Percentiles rank a stretch among this genome's conserved stretches.
These are phyloP conservation scores for Penicillium waksmanii DNA, from an alignment of 495 filamentous ascomycete genomes.

Conservation along the genomic window DNA sequence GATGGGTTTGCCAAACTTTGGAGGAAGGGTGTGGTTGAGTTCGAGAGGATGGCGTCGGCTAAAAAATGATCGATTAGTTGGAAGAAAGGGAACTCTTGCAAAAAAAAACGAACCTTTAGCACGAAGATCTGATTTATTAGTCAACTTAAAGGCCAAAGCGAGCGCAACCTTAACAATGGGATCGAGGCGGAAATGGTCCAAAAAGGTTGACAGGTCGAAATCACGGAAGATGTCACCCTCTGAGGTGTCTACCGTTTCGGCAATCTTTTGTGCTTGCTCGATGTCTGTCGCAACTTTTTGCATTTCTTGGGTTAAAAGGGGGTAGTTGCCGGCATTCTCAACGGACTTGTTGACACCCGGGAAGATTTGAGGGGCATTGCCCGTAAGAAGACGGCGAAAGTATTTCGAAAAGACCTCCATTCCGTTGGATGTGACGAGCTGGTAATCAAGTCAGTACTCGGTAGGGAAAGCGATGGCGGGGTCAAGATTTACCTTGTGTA, in stretches of 20 bases:
- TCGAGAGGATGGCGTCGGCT: conserved; percentile 80
- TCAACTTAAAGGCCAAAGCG: conserved; percentile 83
- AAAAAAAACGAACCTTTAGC: conserved; percentile 71
- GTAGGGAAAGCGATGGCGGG: background rate
- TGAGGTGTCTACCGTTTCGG: conserved; percentile 84
- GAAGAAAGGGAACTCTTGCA: background rate
- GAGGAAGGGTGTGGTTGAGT: conserved; percentile 74
- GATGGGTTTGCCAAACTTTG: conserved; percentile 64
- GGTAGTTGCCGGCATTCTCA: conserved; percentile 77
- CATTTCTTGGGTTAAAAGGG: conserved; percentile 80
- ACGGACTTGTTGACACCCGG: conserved; percentile 69
- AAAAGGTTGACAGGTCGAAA: conserved; percentile 89
- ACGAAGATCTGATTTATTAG: conserved; percentile 75
- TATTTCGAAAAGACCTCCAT: conserved; percentile 96
- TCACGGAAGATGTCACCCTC: conserved; percentile 91
- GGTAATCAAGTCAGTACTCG: conserved; percentile 19
- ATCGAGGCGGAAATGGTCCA: conserved; percentile 92
- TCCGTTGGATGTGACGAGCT: conserved; percentile 93
- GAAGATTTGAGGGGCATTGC: conserved; percentile 86
- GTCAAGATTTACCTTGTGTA: conserved; percentile 74
- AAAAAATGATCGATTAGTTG: conserved; percentile 5
- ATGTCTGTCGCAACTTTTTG: conserved; percentile 79
- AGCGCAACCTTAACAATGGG: conserved; percentile 85
- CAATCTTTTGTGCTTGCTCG: conserved; percentile 84
- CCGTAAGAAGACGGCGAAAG: conserved; percentile 82